phyloP scores from a whole-genome alignment of 164 flowering plant species.

The Nelumbo lutea region DNA sequence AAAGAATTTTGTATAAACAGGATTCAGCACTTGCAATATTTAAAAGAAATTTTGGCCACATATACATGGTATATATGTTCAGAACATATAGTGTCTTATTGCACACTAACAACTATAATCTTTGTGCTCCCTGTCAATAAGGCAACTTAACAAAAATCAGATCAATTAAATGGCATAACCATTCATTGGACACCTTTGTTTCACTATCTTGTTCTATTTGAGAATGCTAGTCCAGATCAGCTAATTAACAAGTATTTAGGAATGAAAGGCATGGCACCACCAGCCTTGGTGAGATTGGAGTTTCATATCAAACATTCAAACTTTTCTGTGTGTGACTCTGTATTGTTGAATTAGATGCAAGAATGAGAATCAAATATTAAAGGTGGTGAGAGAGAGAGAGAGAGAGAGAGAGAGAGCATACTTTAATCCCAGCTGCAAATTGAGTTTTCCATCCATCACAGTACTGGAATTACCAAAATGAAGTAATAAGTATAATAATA shows the following conservation, averaged over 20 bases:
- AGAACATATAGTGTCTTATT: not conserved
- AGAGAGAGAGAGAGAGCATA: constrained; percentile 18
- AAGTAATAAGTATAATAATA: not conserved
- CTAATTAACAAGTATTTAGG: not conserved
- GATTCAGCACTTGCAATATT: too few relatives aligned
- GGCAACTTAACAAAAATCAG: not conserved
- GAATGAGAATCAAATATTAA: not conserved
- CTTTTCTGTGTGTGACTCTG: not conserved
- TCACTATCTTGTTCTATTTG: not conserved
- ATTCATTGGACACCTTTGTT: too few relatives aligned
- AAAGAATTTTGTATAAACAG: too few relatives aligned
- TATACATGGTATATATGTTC: too few relatives aligned
- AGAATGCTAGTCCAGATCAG: not conserved
- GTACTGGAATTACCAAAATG: constrained; percentile 23
- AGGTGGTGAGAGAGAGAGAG: not conserved
- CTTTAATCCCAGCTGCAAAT: constrained; percentile 74
- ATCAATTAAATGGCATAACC: not conserved
- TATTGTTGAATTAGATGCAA: not conserved
- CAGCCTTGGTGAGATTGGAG: not conserved
- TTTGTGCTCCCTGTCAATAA: not conserved
- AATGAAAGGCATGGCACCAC: not conserved
- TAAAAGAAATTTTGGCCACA: not conserved
- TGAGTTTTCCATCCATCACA: constrained; percentile 60
- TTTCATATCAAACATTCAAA: not conserved
- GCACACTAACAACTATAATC: not conserved